Evolutionary conservation across 139 green algal species (phyloP).

Genomic region (Picochlorum costavermella): DNA sequence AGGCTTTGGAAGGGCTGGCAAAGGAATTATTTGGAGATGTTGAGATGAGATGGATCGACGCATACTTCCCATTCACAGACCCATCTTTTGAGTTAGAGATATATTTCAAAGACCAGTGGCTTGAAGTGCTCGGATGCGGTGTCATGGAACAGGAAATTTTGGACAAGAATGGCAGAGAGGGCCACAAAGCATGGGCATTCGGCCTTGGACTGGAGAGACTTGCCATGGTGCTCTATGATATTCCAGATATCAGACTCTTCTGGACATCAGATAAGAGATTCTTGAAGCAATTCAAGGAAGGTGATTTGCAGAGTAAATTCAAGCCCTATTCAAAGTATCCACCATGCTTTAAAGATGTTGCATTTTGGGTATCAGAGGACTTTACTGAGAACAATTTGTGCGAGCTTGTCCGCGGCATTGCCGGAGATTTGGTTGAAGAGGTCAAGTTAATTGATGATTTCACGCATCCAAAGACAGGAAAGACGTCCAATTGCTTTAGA

Average conservation of each 20-base stretch:
- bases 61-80: conserved; percentile 99
- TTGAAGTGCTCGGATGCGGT: conserved; percentile 97
- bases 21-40: conserved; percentile 80
- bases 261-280: conserved; percentile 88
- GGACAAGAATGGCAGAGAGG: conserved; percentile 47
- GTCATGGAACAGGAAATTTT: conserved; percentile 92
- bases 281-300: conserved; percentile 78
- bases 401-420: conserved; percentile 72
- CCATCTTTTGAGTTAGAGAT: conserved; percentile 97
- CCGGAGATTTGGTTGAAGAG: conserved; percentile 87
- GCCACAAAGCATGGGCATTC: conserved; percentile 43
- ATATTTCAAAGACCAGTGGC: conserved; percentile 96
- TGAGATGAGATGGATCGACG: conserved; percentile 88
- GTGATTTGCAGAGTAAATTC: conserved; percentile 61
- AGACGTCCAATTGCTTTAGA: conserved; percentile 89
- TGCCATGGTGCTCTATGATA: conserved; percentile 98
- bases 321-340: conserved; percentile 96
- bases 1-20: conserved; percentile 80
- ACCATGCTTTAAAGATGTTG: conserved; percentile 94
- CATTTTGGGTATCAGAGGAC: conserved; percentile 84
- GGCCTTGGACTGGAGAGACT: conserved; percentile 90
- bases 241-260: conserved; percentile 97
- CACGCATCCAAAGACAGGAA: conserved; percentile 83
- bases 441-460: conserved; percentile 96
- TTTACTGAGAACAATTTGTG: conserved; percentile 99